Base-by-base conservation (phyloP, 306 rosid species). In the Ochetophila trinervis region DNA sequence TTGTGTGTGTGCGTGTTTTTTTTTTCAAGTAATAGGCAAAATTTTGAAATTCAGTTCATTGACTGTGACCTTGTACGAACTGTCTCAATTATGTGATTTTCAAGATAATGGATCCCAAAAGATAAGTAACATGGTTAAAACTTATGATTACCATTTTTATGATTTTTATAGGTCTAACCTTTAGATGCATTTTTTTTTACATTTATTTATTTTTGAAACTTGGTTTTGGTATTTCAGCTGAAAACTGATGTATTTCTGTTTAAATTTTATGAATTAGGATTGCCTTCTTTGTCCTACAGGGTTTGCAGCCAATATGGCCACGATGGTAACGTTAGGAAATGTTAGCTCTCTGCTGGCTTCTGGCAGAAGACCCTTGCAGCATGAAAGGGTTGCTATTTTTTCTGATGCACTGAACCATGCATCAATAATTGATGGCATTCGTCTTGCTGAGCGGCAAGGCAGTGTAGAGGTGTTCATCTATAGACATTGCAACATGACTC, bases 241-340 rank as follows among this genome's bases (percentile, higher is more conserved):
- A 79, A 78, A 74, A 62, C 90, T 86, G 71, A 86, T 84, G 49
- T 52, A 51, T 19, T 73, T 66, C 60, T 70, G 69, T 74, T 82
- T 86, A 60, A 74, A 75, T 70, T 76, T 79, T 71, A 72, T 88
- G 75, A 81, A 58, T 85, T 84, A 93, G 98, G 98, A 93, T 83
- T 93, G 98, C 80, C 97, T 93, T 76, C 98, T 93, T 80, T 89
- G 97, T 83, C 97, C 98, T 67, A 87, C 98, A 67, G 98, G 98
- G 63, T 93, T 89, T 87, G 85, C 98, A 47, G 98, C 98, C 78
- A 93, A 93, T 86, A 89, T 87, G 98, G 97, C 98, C 10, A 10
- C 87, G 83, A 87, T 93, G 95, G 91, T 87, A 27, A 85, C 93
- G 22, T 63, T 93, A 53, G 98, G 97, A 79, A 87, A 85, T 62